Evolutionary conservation across 306 rosid genomes (phyloP), one percentile per base, ranked within the genome.

Genomic region (Parietaria judaica): DNA sequence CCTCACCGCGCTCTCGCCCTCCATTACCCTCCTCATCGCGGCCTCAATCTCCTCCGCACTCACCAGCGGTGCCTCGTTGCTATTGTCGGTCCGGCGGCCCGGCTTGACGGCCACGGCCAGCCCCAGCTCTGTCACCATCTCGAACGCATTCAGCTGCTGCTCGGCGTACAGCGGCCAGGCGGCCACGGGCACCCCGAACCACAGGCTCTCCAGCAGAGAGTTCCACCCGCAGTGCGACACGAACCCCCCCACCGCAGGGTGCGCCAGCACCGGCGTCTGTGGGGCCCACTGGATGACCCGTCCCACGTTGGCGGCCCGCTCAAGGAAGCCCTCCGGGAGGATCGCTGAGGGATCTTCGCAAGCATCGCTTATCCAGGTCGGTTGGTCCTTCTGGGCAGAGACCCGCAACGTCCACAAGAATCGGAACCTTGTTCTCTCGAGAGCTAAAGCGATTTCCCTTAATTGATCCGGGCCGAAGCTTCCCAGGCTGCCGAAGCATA

Each of bases 161-260:
- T 83, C 95, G 14, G 78, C 90, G 74, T 76, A 76, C n/a, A 83
- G 50, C 13, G 95, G 95, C 95, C 84, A 86, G 14, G 95, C 78
- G 54, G 82, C 67, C 67, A 83, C 75, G 3, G 89, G 95, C 2
- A 86, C 89, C 3, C 89, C 87, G 68, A 63, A 72, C 89, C 89
- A 86, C 78, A 86, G n/a, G n/a, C n/a, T n/a, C n/a, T n/a, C n/a
- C n/a, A n/a, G n/a, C n/a, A n/a, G n/a, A n/a, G n/a, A n/a, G n/a
- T n/a, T n/a, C n/a, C n/a, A n/a, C n/a, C n/a, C n/a, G n/a, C n/a
- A n/a, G n/a, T n/a, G n/a, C n/a, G n/a, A n/a, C n/a, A n/a, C n/a
- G n/a, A n/a, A n/a, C n/a, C n/a, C n/a, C n/a, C n/a, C n/a, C n/a
- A n/a, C n/a, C n/a, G n/a, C n/a, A n/a, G n/a, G n/a, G n/a, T n/a